Evolutionary conservation across 305 asterid genomes (phyloP).

Genomic region (Fraxinus greggii): DNA sequence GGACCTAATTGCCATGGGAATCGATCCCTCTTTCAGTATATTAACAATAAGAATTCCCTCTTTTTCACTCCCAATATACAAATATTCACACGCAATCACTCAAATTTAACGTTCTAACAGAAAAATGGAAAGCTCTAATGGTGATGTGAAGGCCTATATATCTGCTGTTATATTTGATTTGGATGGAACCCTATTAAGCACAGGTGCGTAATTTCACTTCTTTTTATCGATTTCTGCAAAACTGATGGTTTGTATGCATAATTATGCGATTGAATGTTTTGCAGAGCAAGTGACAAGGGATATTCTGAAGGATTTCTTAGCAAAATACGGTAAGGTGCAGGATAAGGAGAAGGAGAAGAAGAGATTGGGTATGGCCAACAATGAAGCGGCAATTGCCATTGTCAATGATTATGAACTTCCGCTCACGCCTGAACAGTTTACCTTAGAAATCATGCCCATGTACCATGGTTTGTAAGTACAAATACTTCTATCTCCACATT

Average conservation of each 20-base stretch:
- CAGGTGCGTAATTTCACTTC: constrained; percentile 42
- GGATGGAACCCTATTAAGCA: constrained; percentile 86
- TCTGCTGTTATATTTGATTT: constrained; percentile 82
- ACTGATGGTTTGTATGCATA: not conserved
- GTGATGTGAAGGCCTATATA: constrained; percentile 24
- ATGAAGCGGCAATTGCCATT: constrained; percentile 45
- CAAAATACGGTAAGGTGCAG: constrained; percentile 61
- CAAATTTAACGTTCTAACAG: constrained; percentile 1
- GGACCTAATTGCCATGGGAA: constrained; percentile 26
- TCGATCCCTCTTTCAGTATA: constrained; percentile 23
- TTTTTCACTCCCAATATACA: not conserved
- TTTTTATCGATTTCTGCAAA: not conserved
- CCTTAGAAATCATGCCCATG: constrained; percentile 57
- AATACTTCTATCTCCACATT: not conserved
- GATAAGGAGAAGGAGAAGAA: constrained; percentile 74
- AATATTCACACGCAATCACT: not conserved
- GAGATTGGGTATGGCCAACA: constrained; percentile 62
- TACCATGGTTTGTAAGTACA: constrained; percentile 68
- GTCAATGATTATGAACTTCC: constrained; percentile 74
- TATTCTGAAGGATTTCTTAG: constrained; percentile 60
- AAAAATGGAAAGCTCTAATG: constrained; percentile 30
- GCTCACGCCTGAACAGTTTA: constrained; percentile 61
- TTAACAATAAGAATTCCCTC: not conserved
- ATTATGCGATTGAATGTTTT: not conserved
- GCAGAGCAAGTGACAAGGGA: constrained; percentile 73